Evolutionary conservation across 257 asterid genomes (phyloP), one percentile per base, ranked within the genome.

Genomic region (Solanum tarijense): DNA sequence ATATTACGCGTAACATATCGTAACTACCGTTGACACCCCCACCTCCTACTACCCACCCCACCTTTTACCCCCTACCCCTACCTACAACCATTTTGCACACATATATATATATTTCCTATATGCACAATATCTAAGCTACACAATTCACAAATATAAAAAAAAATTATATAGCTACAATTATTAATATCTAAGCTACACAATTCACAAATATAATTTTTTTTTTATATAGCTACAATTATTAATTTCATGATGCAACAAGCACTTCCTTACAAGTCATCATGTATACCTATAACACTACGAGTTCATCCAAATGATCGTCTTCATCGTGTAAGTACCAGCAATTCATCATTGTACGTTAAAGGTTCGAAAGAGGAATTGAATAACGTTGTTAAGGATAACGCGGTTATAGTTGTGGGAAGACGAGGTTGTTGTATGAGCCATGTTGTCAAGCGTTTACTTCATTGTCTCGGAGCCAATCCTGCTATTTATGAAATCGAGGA

Each of bases 371-470:
- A 31, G 6, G 89, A 60, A 35, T 27, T 91, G 79, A 88, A 86
- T 83, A 91, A 90, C 68, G 12, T 91, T 87, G 94, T 94, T 88
- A 85, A 92, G 46, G 98, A 95, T 21, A 96, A 93, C 89, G 95
- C 99, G 20, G 95, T 94, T 89, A 93, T 92, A 58, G 95, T 93
- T 48, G 88, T 95, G 21, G 96, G 94, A 1, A 83, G 91, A 90
- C 85, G 90, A 27, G 98, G 95, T 6, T 96, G 99, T 89, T 95
- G 98, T 89, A 95, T 96, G 98, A 94, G 98, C 91, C 95, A 92
- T 89, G 98, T 94, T 31, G 92, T 95, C 39, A 92, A 91, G 93
- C 96, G 90, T 27, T 29, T 96, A 87, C 91, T 96, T 14, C 93
- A 90, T 5, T 95, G 98, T 1, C 96, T 92, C 1, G 99, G 98